phyloP scores from a whole-genome alignment of 2,329 filamentous ascomycete genomes.

The Pyricularia sp. region DNA sequence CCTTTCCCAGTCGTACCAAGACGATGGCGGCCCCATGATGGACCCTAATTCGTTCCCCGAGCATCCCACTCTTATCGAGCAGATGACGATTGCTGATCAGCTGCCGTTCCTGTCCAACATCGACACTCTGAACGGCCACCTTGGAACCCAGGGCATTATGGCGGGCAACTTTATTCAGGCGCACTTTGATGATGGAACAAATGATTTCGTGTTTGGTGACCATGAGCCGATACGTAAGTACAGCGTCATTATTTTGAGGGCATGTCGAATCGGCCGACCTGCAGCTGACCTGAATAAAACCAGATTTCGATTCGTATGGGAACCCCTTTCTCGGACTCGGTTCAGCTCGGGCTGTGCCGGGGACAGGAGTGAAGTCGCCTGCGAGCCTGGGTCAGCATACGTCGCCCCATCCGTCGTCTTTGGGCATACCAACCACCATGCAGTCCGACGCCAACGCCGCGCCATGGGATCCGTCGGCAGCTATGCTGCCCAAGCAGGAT shows the following conservation, averaged over 20 bases:
- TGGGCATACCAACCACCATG: background rate
- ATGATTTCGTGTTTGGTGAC: slow-evolving; percentile 7
- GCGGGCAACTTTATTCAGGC: background rate
- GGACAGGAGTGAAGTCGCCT: background rate
- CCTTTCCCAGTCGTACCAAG: background rate
- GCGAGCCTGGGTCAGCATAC: background rate
- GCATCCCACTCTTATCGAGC: background rate
- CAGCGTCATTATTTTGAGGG: background rate
- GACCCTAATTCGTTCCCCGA: background rate
- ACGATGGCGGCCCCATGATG: background rate
- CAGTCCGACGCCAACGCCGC: slow-evolving; percentile 1
- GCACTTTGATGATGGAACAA: background rate
- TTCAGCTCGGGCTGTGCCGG: background rate
- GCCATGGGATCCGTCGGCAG: background rate
- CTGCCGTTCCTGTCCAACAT: background rate
- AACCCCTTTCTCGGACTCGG: background rate
- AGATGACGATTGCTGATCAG: background rate
- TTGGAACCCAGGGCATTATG: background rate
- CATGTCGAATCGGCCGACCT: background rate
- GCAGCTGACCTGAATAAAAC: background rate
- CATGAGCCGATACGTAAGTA: slow-evolving; percentile 4
- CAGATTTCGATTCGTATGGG: background rate
- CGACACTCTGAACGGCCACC: background rate
- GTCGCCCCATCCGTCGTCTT: background rate
- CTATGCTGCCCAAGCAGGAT: background rate